Evolutionary conservation across 2,329 filamentous ascomycete species (phyloP).

Genomic region (Ascocoryne sarcoides): DNA sequence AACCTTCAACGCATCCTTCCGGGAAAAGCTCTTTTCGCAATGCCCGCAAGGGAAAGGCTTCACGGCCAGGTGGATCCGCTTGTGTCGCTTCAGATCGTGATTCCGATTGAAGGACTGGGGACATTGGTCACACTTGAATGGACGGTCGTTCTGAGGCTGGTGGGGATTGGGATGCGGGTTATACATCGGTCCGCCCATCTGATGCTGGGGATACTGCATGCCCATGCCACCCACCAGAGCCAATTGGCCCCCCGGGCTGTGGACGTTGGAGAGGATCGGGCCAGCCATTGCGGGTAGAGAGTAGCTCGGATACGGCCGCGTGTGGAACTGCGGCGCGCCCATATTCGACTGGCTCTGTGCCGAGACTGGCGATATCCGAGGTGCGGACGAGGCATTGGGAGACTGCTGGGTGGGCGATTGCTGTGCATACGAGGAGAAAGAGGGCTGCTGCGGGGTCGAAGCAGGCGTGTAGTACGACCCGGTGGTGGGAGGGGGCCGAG

Average conservation of each 20-base stretch:
- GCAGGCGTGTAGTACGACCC: conserved; percentile 48
- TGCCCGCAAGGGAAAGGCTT: conserved; percentile 90
- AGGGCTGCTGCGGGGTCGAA: conserved; percentile 38
- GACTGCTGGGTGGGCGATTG: conserved; percentile 41
- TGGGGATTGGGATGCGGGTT: conserved; percentile 42
- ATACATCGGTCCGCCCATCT: conserved; percentile 45
- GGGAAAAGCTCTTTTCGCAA: conserved; percentile 94
- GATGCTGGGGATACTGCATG: conserved; percentile 40
- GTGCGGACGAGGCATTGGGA: conserved; percentile 31
- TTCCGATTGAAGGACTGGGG: conserved; percentile 92
- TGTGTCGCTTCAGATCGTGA: conserved; percentile 92
- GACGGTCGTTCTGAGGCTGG: conserved; percentile 61
- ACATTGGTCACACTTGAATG: conserved; percentile 91
- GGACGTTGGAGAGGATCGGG: conserved; percentile 69
- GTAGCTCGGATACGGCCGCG: conserved; percentile 41
- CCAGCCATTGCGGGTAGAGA: conserved; percentile 57
- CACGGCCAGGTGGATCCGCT: conserved; percentile 86
- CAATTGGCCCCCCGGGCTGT: conserved; percentile 64
- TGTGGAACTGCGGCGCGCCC: conserved; percentile 47
- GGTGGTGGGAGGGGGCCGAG: conserved; percentile 48
- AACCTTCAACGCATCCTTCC: conserved; percentile 96
- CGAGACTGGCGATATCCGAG: conserved; percentile 32
- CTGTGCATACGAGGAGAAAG: conserved; percentile 38
- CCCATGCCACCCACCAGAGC: conserved; percentile 50
- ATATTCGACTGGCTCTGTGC: conserved; percentile 35